phyloP scores from a whole-genome alignment of 768 basidiomycete genomes.

The Scleroderma bovista region DNA sequence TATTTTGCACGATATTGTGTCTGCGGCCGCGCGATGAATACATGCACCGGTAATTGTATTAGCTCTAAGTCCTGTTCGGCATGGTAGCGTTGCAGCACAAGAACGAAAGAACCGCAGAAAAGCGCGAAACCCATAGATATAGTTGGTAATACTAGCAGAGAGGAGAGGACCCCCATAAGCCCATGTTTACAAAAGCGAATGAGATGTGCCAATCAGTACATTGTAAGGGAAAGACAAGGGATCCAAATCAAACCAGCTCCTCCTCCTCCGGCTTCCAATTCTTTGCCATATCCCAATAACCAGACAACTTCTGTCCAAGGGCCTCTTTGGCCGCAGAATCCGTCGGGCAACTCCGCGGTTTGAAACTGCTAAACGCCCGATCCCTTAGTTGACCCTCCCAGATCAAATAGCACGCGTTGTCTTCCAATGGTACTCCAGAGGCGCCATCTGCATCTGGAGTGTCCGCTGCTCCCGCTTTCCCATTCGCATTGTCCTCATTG shows the following conservation, averaged over 20 bases:
- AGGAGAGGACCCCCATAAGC: no score
- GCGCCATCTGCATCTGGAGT: constrained; percentile 13
- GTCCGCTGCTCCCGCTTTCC: constrained; percentile 32
- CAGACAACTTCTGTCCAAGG: constrained; percentile 77
- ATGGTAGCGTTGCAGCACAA: no score
- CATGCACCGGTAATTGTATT: no score
- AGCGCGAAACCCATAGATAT: no score
- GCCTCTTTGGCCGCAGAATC: constrained; percentile 83
- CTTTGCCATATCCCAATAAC: constrained; percentile 95
- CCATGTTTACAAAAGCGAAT: no score
- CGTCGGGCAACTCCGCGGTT: constrained; percentile 75
- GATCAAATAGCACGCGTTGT: constrained; percentile 85
- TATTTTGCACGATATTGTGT: no score
- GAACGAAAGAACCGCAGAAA: no score
- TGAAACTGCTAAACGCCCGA: constrained; percentile 73
- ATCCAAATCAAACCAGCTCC: constrained; percentile 54
- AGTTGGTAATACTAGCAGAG: no score
- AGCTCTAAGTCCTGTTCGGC: no score
- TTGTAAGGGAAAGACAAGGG: no score
- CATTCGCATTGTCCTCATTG: constrained; percentile 21
- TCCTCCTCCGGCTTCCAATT: constrained; percentile 83
- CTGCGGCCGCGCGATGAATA: no score
- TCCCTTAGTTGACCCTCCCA: constrained; percentile 93
- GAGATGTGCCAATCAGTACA: no score
- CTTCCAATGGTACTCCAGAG: constrained; percentile 51